A percentile compares a stretch with the other conserved stretches of the same genome.
phyloP scores from a whole-genome alignment of 345 rosid genomes.

The Leavenworthia alabamica region DNA sequence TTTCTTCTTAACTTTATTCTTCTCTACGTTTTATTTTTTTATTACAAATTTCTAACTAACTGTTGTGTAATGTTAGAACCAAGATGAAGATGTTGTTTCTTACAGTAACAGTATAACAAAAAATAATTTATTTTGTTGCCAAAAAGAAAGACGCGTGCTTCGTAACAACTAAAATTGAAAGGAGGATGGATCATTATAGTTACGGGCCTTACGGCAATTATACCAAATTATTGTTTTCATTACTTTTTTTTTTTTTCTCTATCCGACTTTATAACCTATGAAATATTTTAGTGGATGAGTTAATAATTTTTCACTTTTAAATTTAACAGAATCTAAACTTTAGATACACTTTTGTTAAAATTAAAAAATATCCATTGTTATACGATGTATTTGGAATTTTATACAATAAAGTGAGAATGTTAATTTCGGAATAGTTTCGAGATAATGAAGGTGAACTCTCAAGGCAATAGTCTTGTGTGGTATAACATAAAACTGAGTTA shows the following conservation, averaged over 20 bases:
- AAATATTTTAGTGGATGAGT: neutral
- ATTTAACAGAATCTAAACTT: no score
- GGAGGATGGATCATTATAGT: no score
- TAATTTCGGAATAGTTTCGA: no score
- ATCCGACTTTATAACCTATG: neutral
- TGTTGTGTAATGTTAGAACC: neutral
- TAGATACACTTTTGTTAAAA: no score
- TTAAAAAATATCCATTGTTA: no score
- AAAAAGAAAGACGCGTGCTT: neutral
- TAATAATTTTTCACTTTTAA: neutral
- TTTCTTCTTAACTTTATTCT: slow-evolving; percentile 9
- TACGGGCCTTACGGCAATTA: neutral
- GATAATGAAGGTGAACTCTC: no score
- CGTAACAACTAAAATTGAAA: neutral
- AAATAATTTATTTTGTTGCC: neutral
- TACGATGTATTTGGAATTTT: neutral
- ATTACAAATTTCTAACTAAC: neutral
- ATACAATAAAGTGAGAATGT: neutral
- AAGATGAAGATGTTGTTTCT: neutral
- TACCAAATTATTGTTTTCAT: neutral
- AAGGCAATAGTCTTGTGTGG: no score
- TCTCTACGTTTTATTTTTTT: slow-evolving; percentile 29
- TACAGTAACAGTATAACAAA: neutral
- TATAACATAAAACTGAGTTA: no score
- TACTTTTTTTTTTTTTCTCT: neutral